A percentile compares a stretch with the other conserved stretches of the same genome.
Conservation (phyloP, 75 land plant genomes). For the Cryptomeria japonica region DNA sequence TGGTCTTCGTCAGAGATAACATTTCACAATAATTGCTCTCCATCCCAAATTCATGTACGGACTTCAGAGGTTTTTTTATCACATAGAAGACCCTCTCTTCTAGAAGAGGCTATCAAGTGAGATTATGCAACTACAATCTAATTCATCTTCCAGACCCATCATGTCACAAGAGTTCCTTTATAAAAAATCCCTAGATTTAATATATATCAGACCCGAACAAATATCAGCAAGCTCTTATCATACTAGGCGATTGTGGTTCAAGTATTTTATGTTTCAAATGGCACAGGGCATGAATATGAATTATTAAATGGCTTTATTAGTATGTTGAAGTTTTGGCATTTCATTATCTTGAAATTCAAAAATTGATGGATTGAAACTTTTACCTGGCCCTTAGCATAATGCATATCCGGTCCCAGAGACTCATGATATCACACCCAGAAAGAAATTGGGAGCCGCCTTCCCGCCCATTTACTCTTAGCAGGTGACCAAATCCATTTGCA, state of each 20-base stretch:
- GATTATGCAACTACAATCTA: not conserved
- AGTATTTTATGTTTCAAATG: not conserved
- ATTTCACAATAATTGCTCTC: not conserved
- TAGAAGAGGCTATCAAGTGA: not conserved
- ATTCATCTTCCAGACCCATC: not conserved
- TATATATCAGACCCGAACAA: not conserved
- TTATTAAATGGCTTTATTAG: not conserved
- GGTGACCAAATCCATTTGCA: slow-evolving; percentile 74
- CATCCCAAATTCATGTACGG: not conserved
- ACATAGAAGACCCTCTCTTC: not conserved
- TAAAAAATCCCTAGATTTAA: not conserved
- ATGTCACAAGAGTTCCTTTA: not conserved
- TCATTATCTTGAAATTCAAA: not conserved
- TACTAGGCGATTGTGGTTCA: too few species aligned
- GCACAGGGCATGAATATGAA: not conserved
- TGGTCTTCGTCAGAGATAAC: not conserved
- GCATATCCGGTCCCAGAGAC: slow-evolving; percentile 80
- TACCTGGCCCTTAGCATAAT: slow-evolving; percentile 68
- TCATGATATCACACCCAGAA: slow-evolving; percentile 73
- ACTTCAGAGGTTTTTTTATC: not conserved
- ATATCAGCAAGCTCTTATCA: not conserved
- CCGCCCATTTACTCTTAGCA: slow-evolving; percentile 35
- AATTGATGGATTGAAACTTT: not conserved
- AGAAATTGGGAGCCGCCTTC: slow-evolving; percentile 81
- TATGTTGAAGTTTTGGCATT: not conserved